Conservation (phyloP, 805 yeast genomes). For the Kurtzmaniella fragi region DNA sequence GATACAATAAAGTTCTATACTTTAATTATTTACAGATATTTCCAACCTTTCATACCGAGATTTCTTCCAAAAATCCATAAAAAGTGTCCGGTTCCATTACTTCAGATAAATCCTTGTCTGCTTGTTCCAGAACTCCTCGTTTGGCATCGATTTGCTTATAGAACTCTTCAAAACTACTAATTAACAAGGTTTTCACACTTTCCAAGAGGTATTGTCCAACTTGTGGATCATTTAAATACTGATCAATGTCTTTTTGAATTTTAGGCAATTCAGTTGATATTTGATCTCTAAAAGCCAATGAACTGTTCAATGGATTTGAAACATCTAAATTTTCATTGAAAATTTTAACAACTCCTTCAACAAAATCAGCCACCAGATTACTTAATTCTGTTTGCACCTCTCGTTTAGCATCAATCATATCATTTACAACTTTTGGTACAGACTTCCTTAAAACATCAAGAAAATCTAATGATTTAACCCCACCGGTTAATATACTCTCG, state of each 20-base stretch:
- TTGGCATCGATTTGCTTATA: conserved; percentile 29
- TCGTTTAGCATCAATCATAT: conserved; percentile 69
- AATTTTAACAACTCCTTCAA: conserved; percentile 42
- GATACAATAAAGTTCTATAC: too few species aligned
- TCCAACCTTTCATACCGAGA: conserved; percentile 3
- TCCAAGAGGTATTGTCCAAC: conserved; percentile 28
- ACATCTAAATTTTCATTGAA: conserved; percentile 43
- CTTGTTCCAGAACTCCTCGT: conserved; percentile 1
- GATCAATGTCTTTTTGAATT: conserved; percentile 44
- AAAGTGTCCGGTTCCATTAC: conserved; percentile 64
- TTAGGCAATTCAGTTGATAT: conserved; percentile 54
- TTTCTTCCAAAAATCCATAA: conserved; percentile 42
- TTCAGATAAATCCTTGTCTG: conserved; percentile 34
- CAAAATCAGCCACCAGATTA: conserved; percentile 62
- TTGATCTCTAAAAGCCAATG: conserved; percentile 41
- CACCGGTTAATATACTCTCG: conserved; percentile 31
- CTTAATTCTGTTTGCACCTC: conserved; percentile 75
- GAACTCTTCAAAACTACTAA: conserved; percentile 53
- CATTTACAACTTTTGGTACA: conserved; percentile 74
- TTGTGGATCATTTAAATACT: conserved; percentile 53
- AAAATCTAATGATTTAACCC: conserved; percentile 14
- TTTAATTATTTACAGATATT: too few species aligned
- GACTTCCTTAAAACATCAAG: conserved; percentile 56
- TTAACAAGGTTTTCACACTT: conserved; percentile 42
- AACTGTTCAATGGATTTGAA: conserved; percentile 23